Conservation (phyloP, 2,329 filamentous ascomycete species). For the Claviceps sp. region DNA sequence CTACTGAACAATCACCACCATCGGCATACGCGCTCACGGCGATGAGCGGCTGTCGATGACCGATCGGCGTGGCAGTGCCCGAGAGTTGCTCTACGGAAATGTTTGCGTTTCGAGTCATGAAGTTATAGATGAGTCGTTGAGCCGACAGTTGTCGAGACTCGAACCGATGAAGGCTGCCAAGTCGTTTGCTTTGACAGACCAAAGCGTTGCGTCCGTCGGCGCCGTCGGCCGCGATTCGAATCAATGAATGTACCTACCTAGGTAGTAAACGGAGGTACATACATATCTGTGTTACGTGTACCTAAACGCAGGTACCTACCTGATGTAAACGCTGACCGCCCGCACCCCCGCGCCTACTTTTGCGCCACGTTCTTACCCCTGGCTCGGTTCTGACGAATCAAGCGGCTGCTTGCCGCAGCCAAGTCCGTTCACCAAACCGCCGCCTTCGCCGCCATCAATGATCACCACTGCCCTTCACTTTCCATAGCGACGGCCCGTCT, state of each 20-base stretch:
- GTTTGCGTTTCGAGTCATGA: no score
- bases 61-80: no score
- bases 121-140: no score
- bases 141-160: neutral
- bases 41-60: no score
- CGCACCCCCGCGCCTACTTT: neutral
- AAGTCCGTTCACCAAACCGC: neutral
- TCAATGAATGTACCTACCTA: no score
- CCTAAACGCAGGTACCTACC: no score
- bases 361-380: neutral
- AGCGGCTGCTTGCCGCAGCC: neutral
- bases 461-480: neutral
- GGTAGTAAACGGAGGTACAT: no score
- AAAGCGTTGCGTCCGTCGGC: neutral
- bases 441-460: neutral
- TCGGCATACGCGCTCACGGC: no score
- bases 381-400: neutral
- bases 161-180: neutral
- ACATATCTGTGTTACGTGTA: no score
- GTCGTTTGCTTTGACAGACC: neutral
- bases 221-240: neutral
- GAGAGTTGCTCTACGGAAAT: neutral
- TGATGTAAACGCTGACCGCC: neutral
- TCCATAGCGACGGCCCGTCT: neutral
- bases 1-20: no score